Conservation (phyloP, 371 early-diverging fungal species). For the Haplosporangium sp. region DNA sequence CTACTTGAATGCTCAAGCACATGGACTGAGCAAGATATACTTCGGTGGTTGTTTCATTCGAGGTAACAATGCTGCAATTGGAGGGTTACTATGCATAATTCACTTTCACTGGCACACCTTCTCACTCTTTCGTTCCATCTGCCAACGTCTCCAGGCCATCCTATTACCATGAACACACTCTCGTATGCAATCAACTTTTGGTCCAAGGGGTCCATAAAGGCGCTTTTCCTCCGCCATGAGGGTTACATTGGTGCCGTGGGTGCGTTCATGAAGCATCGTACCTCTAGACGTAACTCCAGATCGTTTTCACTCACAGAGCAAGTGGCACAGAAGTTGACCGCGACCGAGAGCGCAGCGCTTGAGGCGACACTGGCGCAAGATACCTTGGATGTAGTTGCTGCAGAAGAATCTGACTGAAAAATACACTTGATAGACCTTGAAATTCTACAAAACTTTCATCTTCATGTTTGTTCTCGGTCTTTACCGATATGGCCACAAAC, state of each 20-base stretch:
- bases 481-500: background rate
- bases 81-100: too few species aligned
- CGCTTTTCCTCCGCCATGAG: conserved; percentile 95
- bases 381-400: conserved; percentile 52
- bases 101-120: background rate
- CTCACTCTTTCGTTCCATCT: background rate
- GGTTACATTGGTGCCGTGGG: conserved; percentile 97
- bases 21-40: conserved; percentile 91
- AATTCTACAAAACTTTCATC: background rate
- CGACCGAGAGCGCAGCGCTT: conserved; percentile 25
- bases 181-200: conserved; percentile 97
- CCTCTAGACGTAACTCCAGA: conserved; percentile 51
- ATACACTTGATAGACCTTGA: conserved; percentile 2
- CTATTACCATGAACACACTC: conserved; percentile 96
- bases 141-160: conserved; percentile 70
- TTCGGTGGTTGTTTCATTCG: conserved; percentile 97
- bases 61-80: conserved; percentile 58
- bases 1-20: conserved; percentile 93
- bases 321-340: conserved; percentile 37
- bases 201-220: conserved; percentile 95
- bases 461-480: background rate
- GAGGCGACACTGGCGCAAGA: conserved; percentile 47
- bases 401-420: conserved; percentile 38
- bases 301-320: conserved; percentile 48
- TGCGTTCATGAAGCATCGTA: conserved; percentile 74